Evolutionary conservation across 2,329 filamentous ascomycete species (phyloP).

Genomic region (Pestalotiopsis sp.): DNA sequence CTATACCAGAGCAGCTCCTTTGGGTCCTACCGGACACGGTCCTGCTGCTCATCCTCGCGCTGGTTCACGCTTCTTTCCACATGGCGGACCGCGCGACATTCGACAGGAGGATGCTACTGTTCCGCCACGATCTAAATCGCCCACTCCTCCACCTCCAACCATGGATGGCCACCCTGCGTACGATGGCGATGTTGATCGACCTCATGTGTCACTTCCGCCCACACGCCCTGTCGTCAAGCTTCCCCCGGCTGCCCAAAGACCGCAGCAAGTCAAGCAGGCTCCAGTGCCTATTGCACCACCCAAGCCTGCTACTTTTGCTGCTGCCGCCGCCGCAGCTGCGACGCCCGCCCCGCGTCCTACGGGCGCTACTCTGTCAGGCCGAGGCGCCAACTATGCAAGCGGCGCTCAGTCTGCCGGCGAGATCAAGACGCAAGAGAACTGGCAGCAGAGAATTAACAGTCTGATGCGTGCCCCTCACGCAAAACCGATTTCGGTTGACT

Average conservation of each 20-base stretch:
- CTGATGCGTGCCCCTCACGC: constrained; percentile 62
- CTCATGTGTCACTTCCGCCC: constrained; percentile 69
- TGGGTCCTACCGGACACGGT: constrained; percentile 14
- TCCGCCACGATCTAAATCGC: constrained; percentile 49
- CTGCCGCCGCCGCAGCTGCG: constrained; percentile 33
- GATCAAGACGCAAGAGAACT: constrained; percentile 44
- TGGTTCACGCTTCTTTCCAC: constrained; percentile 63
- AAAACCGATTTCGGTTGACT: constrained; percentile 63
- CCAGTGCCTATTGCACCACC: constrained; percentile 33
- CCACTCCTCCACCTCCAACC: constrained; percentile 72
- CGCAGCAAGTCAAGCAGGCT: constrained; percentile 53
- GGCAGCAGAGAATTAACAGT: constrained; percentile 84
- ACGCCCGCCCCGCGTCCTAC: constrained; percentile 3
- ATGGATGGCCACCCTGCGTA: constrained; percentile 72
- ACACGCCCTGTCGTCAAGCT: constrained; percentile 78
- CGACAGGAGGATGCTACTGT: constrained; percentile 39
- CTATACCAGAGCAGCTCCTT: constrained; percentile 17
- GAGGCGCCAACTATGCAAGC: constrained; percentile 24
- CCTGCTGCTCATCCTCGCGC: constrained; percentile 43
- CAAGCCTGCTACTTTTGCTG: constrained; percentile 44
- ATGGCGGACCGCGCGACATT: constrained; percentile 41
- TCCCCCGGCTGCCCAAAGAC: constrained; percentile 74
- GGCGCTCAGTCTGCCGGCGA: constrained; percentile 28
- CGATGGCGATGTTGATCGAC: constrained; percentile 63
- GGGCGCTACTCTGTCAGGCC: constrained; percentile 15